phyloP scores from a whole-genome alignment of 176 grass and related monocot species.

The Carex kokanica region DNA sequence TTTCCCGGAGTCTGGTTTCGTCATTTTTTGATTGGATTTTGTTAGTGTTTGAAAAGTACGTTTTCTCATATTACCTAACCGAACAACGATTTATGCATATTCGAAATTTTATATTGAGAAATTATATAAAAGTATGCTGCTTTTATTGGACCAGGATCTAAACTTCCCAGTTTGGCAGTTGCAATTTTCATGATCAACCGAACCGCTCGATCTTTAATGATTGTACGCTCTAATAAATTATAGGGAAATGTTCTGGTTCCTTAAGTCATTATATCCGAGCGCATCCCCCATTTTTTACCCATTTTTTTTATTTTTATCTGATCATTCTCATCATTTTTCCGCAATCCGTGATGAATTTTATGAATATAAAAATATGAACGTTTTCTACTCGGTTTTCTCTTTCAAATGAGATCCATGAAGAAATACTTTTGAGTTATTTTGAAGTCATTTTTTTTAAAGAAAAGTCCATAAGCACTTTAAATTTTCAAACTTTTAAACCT shows the following conservation, averaged over 20 bases:
- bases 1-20: neutral
- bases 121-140: neutral
- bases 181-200: neutral
- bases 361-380: no score
- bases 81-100: neutral
- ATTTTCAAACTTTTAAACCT: no score
- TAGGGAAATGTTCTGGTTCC: no score
- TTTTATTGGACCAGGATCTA: neutral
- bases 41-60: neutral
- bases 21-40: neutral
- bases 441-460: no score
- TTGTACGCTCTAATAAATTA: neutral
- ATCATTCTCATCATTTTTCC: no score
- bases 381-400: no score
- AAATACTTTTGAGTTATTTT: no score
- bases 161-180: conserved; percentile 5
- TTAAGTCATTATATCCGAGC: no score
- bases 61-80: neutral
- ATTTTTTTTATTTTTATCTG: neutral
- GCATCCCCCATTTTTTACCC: no score
- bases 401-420: no score
- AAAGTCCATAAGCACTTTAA: no score
- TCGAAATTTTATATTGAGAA: neutral
- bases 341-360: no score
- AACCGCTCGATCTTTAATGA: neutral